A percentile compares a stretch with the other conserved stretches of the same genome.
phyloP scores from a whole-genome alignment of 176 grass and related monocot genomes.

The Triticum timopheevii region DNA sequence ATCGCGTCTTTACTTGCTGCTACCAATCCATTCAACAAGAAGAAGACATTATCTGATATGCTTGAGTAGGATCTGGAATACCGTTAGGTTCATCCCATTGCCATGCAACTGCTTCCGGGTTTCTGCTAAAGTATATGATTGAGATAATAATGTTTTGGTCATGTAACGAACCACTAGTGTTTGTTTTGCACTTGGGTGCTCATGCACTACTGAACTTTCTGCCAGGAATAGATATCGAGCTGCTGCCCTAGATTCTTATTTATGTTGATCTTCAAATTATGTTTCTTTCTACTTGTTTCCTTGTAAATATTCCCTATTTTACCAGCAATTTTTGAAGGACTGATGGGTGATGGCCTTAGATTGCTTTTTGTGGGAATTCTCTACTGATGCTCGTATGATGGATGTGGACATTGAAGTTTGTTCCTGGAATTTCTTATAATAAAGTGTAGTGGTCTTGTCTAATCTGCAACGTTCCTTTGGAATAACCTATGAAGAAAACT shows the following conservation, averaged over 20 bases:
- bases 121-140: conserved; percentile 35
- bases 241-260: not conserved
- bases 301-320: not conserved
- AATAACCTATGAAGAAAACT: not conserved
- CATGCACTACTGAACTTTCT: conserved; percentile 1
- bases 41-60: conserved; percentile 50
- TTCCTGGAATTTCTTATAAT: too few species aligned
- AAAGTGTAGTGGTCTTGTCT: too few species aligned
- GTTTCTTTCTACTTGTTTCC: not conserved
- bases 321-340: not conserved
- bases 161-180: conserved; percentile 35
- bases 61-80: conserved; percentile 39
- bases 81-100: not conserved
- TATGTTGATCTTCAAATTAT: not conserved
- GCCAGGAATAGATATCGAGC: conserved; percentile 1
- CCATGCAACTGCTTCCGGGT: conserved; percentile 31
- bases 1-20: conserved; percentile 44
- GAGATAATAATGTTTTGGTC: conserved; percentile 42
- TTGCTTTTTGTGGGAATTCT: not conserved
- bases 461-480: not conserved
- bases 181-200: conserved; percentile 17
- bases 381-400: not conserved
- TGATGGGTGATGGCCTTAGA: not conserved
- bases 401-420: not conserved
- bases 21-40: conserved; percentile 60